phyloP scores from a whole-genome alignment of 2,329 filamentous ascomycete genomes.

The Verticillium dahliae region DNA sequence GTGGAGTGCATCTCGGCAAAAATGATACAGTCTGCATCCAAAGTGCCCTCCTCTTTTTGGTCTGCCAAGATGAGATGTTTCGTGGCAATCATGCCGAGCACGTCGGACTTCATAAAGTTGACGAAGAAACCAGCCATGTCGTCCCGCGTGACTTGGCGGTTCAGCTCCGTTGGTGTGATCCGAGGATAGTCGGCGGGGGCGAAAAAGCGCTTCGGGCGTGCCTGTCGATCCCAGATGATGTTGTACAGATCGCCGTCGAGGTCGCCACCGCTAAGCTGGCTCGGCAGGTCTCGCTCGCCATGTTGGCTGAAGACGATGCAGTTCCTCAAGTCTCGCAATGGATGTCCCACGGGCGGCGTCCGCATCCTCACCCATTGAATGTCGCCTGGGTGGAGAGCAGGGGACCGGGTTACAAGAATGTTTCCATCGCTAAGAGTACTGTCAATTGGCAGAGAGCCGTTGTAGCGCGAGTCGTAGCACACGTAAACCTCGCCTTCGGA shows the following conservation, averaged over 20 bases:
- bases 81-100: constrained; percentile 58
- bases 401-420: constrained; percentile 69
- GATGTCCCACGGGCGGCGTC: constrained; percentile 52
- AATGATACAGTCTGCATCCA: constrained; percentile 39
- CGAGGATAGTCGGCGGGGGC: constrained; percentile 64
- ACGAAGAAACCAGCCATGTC: constrained; percentile 81
- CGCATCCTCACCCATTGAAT: constrained; percentile 60
- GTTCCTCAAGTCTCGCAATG: constrained; percentile 58
- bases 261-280: constrained; percentile 73
- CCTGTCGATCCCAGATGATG: constrained; percentile 62
- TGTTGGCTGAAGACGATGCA: constrained; percentile 72
- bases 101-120: constrained; percentile 64
- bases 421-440: constrained; percentile 24
- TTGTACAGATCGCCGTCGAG: constrained; percentile 80
- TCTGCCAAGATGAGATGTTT: constrained; percentile 61
- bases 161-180: constrained; percentile 49
- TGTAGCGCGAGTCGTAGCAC: constrained; percentile 35
- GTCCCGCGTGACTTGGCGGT: constrained; percentile 46
- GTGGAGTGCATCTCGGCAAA: constrained; percentile 62
- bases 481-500: constrained; percentile 63
- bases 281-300: constrained; percentile 68
- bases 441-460: constrained; percentile 14
- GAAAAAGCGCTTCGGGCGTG: constrained; percentile 36
- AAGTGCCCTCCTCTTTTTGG: constrained; percentile 42
- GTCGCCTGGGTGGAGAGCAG: constrained; percentile 76